These are phyloP conservation scores for Theobroma cacao DNA, from an alignment of 345 rosid genomes.

Conservation along the genomic window DNA sequence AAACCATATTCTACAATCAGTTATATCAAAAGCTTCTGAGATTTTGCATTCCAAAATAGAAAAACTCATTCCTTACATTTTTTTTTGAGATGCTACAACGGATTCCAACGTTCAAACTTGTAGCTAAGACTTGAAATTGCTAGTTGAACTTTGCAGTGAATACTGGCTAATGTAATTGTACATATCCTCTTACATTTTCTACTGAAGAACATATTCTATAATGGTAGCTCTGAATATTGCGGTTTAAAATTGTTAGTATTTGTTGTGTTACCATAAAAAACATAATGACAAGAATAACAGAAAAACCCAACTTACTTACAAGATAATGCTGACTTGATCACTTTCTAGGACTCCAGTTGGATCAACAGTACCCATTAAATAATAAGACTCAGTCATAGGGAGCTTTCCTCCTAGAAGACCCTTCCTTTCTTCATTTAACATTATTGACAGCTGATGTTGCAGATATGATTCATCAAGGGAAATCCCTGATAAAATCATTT, in stretches of 20 bases:
- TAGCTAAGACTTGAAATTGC: not conserved
- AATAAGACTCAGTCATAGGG: slow-evolving; percentile 60
- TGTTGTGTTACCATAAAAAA: not conserved
- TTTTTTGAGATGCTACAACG: not conserved
- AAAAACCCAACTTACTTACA: slow-evolving; percentile 43
- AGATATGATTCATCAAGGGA: slow-evolving; percentile 66
- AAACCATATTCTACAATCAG: not conserved
- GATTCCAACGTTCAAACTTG: not conserved
- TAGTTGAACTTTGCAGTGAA: not conserved
- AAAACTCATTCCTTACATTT: not conserved
- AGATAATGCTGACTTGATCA: slow-evolving; percentile 75
- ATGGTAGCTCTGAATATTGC: not conserved
- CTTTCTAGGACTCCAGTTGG: slow-evolving; percentile 62
- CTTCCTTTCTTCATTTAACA: slow-evolving; percentile 46
- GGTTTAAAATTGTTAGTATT: not conserved
- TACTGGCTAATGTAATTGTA: not conserved
- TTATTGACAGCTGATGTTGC: slow-evolving; percentile 35
- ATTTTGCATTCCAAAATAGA: not conserved
- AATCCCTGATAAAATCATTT: slow-evolving; percentile 70
- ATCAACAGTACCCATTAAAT: slow-evolving; percentile 86
- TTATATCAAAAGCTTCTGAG: not conserved
- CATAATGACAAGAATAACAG: not conserved
- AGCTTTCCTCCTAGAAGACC: slow-evolving; percentile 58
- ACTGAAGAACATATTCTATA: not conserved
- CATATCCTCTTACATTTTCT: not conserved